Evolutionary conservation across 371 early-diverging fungal genomes (phyloP), one percentile per base, ranked within the genome.

Genomic region (Rhizopus delemar): DNA sequence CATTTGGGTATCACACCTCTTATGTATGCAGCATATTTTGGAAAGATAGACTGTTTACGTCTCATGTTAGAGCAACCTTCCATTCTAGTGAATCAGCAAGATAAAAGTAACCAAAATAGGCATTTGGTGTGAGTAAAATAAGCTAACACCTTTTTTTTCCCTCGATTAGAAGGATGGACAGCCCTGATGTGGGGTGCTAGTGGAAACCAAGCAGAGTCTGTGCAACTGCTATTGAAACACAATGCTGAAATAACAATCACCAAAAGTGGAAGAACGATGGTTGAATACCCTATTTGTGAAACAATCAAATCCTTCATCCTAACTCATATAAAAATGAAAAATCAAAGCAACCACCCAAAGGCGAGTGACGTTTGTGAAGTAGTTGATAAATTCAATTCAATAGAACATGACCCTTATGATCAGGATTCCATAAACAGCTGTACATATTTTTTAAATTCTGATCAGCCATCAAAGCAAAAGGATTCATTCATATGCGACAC

Each of bases 111-210:
- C 22, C 22, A 59, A 45, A 16, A 7, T 48, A 9, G 5, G 22
- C 16, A 16, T 9, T 46, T 35, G 11, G 15, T 22, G 16, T 32
- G n/a, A 38, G 13, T 32, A 36, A 53, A 65, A 28, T 41, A 53
- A 59, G 32, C 36, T 51, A 46, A 57, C 28, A 11, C 28, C 13
- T 36, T 48, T 22, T 22, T 22, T 22, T 22, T 22, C 2, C 2
- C 32, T 41, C 12, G 49, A 52, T 45, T 65, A 86, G 91, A 83
- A 57, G 97, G 97, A 15, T 96, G 97, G 97, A 91, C 95, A 29
- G 89, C 95, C 28, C 79, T 96, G 41, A 82, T 93, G 75, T 97
- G 97, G 97, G 95, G 94, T 3, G 84, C 86, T 49, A 84, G 86
- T 53, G 92, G 90, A 69, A 77, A 86, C 50, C 86, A 91, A 70